phyloP scores from a whole-genome alignment of 225 moss, liverwort and hornwort species.

The Anthoceros angustus region DNA sequence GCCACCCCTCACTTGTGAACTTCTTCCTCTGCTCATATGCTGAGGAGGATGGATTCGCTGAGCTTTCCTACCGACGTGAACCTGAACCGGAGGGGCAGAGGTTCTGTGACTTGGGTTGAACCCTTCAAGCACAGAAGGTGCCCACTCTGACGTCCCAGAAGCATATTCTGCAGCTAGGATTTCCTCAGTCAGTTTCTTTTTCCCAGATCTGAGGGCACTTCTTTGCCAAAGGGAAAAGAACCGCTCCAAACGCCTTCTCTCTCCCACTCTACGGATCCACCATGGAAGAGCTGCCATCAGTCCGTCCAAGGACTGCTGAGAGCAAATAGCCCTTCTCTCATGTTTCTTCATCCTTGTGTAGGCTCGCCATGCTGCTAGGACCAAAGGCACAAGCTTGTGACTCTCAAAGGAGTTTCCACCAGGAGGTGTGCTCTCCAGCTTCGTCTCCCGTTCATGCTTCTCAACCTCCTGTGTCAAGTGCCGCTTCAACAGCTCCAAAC shows the following conservation, averaged over 20 bases:
- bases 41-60: no score
- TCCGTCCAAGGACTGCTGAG: constrained; percentile 42
- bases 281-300: constrained; percentile 72
- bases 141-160: not conserved
- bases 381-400: constrained; percentile 39
- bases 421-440: constrained; percentile 1
- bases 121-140: no score
- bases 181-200: not conserved
- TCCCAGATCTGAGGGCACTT: not conserved
- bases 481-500: constrained; percentile 26
- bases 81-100: no score
- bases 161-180: not conserved
- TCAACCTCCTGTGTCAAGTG: constrained; percentile 12
- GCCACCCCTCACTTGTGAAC: no score
- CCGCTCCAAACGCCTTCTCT: constrained; percentile 48
- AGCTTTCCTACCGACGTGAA: no score
- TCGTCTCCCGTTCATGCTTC: constrained; percentile 11
- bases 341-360: constrained; percentile 40
- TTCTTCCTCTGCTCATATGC: no score
- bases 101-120: no score
- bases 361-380: constrained; percentile 70
- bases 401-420: constrained; percentile 12
- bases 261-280: constrained; percentile 75
- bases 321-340: constrained; percentile 29
- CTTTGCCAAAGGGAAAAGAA: constrained; percentile 63